Base-by-base conservation (phyloP, 1,139 yeast species). In the Yamadazyma dendronema region DNA sequence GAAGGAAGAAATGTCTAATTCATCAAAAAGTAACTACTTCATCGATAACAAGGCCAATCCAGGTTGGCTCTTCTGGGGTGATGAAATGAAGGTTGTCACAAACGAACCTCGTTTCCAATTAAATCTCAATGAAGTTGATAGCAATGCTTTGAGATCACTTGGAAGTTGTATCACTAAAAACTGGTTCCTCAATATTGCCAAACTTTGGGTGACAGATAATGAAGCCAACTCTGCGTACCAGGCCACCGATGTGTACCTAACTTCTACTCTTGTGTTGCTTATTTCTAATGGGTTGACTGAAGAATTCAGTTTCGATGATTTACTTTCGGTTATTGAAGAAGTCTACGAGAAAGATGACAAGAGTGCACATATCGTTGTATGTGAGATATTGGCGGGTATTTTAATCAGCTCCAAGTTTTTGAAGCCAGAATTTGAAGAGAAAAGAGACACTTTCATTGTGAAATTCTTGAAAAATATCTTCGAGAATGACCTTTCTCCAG, bases 11-110 rank as follows among this genome's bases (percentile, higher is more conserved):
- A 62, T 84, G 66, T 52, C 54, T n/a, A 76, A 77, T 47, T 56
- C 66, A 14, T 61, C 62, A 0, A 44, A 61, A 24, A 83, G 88
- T 1, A 52, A 54, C 1, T 84, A 66, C 50, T 84, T 62, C 47
- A 64, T 83, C 44, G 92, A 84, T 51, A 69, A 71, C 23, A 75
- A 72, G 38, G 65, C 74, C 3, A 70, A 66, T 52, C 61, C 65
- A 10, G 96, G 97, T 0, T 86, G 94, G 83, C 61, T 86, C 13
- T 82, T 84, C 35, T 88, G 97, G 96, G 87, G 83, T 13, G 62
- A 75, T 9, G 46, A 61, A 0, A 56, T 86, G 61, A 55, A 60
- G 23, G 94, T 76, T 1, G 66, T 77, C 10, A 59, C 62, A 14
- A 55, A 58, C 3, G 58, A 62, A 1, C 24, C 38, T 9, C 14